Percentiles rank a stretch among this genome's conserved stretches.
Evolutionary conservation across 169 alveolate genomes (phyloP).

Genomic region (Plasmodium blacklocki): DNA sequence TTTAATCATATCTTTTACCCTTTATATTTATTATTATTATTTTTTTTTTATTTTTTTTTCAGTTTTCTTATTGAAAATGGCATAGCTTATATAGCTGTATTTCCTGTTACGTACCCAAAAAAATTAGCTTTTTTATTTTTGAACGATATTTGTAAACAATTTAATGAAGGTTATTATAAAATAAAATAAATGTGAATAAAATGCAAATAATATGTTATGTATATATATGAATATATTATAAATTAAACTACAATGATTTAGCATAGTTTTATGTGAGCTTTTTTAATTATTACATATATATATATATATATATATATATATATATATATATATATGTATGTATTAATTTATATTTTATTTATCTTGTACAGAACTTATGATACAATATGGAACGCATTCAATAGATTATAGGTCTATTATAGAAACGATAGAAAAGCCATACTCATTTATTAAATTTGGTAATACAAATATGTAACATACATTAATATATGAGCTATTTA

Average conservation of each 20-base stretch:
- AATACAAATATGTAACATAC: not conserved
- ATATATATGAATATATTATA: too few species aligned
- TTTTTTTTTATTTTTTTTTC: constrained; percentile 28
- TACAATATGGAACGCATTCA: constrained; percentile 79
- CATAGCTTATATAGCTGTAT: constrained; percentile 82
- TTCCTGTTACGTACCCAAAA: constrained; percentile 81
- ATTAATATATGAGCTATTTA: not conserved
- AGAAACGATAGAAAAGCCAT: constrained; percentile 82
- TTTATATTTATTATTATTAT: too few species aligned
- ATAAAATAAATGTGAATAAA: not conserved
- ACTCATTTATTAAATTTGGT: constrained; percentile 86
- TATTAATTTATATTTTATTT: not conserved
- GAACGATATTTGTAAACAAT: constrained; percentile 83
- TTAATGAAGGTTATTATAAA: constrained; percentile 69
- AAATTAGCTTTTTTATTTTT: constrained; percentile 83
- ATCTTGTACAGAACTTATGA: constrained; percentile 60
- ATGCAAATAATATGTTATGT: too few species aligned
- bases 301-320: too few species aligned
- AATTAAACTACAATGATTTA: too few species aligned
- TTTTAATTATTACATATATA: not conserved
- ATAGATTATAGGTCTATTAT: constrained; percentile 75
- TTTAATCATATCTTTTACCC: not conserved
- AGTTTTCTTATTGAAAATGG: constrained; percentile 86
- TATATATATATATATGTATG: not conserved
- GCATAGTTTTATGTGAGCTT: too few species aligned